phyloP scores from a whole-genome alignment of 306 rosid genomes.

The Cyclanthera cordifolia region DNA sequence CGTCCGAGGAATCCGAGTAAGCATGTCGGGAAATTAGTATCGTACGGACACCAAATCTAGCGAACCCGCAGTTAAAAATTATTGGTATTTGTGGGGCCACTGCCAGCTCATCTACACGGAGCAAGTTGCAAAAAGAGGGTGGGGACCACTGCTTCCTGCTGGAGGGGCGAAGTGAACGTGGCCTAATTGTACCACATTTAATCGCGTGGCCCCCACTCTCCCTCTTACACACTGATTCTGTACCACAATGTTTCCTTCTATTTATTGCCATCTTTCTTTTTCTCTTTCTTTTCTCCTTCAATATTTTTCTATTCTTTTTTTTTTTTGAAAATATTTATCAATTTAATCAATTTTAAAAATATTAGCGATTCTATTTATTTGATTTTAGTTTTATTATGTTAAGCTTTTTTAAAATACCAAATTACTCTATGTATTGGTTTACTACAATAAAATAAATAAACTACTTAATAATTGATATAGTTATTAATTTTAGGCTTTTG shows the following conservation, averaged over 20 bases:
- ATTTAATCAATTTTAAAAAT: no score
- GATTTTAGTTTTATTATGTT: no score
- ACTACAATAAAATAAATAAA: no score
- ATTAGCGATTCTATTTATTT: no score
- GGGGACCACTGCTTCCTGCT: neutral
- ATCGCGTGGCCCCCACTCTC: neutral
- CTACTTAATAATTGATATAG: no score
- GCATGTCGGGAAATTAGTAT: neutral
- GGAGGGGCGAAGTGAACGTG: constrained; percentile 1
- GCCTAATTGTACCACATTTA: constrained; percentile 1
- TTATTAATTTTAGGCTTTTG: no score
- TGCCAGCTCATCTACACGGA: neutral
- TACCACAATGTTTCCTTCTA: neutral
- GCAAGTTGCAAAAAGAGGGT: neutral
- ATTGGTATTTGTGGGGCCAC: neutral
- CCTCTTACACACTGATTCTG: neutral
- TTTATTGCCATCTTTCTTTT: neutral
- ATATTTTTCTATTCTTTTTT: neutral
- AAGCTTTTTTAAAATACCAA: no score
- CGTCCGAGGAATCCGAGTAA: neutral
- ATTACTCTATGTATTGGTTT: no score
- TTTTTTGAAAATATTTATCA: no score
- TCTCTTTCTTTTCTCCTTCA: no score
- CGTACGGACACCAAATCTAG: no score
- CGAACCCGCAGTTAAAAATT: neutral